phyloP scores from a whole-genome alignment of 1,284 basidiomycete species.

The Sparassis latifolia region DNA sequence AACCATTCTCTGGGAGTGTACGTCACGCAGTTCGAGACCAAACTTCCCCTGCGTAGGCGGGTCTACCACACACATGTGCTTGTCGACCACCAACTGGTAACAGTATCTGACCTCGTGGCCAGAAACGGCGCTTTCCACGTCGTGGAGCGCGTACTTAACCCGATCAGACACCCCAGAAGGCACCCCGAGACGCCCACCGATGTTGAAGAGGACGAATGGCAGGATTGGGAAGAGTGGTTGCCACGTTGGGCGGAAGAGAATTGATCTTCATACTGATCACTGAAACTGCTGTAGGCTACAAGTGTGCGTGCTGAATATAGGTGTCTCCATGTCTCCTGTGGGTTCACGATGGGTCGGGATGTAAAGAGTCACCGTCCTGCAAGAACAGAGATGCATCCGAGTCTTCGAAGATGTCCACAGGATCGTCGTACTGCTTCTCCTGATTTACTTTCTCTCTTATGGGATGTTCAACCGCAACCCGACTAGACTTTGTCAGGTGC shows the following conservation, averaged over 20 bases:
- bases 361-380: not conserved
- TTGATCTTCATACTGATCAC: conserved; percentile 4
- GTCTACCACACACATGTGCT: conserved; percentile 39
- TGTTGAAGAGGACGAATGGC: conserved; percentile 34
- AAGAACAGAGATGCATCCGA: too few species aligned
- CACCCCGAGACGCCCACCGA: conserved; percentile 14
- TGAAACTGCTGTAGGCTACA: not conserved
- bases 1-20: conserved; percentile 44
- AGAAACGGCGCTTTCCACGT: conserved; percentile 62
- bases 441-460: conserved; percentile 1
- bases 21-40: conserved; percentile 43
- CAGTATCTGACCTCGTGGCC: conserved; percentile 46
- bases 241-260: conserved; percentile 30
- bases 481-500: too few species aligned
- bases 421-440: not conserved
- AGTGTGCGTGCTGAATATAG: not conserved
- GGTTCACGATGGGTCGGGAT: not conserved
- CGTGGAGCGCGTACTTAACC: conserved; percentile 46
- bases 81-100: conserved; percentile 46
- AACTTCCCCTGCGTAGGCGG: conserved; percentile 20
- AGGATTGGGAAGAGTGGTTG: conserved; percentile 56
- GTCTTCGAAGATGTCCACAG: not conserved
- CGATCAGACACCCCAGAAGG: conserved; percentile 3
- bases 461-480: too few species aligned
- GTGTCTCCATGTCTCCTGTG: too few species aligned